Evolutionary conservation across 768 basidiomycete species (phyloP).

Genomic region (Trametes maxima): DNA sequence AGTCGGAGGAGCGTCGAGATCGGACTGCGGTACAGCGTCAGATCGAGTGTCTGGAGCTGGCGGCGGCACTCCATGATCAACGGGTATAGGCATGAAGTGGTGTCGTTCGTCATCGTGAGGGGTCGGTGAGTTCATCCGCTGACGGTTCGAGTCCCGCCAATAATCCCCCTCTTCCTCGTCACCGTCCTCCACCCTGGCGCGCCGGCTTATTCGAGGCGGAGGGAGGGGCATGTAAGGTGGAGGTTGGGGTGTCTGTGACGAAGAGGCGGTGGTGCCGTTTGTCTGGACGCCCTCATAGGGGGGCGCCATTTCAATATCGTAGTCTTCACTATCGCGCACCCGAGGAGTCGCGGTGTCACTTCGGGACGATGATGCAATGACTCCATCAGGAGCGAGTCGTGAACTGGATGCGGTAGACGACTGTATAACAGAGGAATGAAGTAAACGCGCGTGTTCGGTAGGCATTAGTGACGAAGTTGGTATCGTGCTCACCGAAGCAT

Average conservation of each 20-base stretch:
- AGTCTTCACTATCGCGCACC: too few relatives aligned
- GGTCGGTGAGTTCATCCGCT: conserved; percentile 46
- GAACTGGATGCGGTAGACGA: too few relatives aligned
- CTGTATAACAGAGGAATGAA: too few relatives aligned
- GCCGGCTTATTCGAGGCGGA: conserved; percentile 34
- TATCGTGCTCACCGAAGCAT: too few relatives aligned
- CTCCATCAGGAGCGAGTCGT: too few relatives aligned
- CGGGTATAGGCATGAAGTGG: conserved; percentile 25
- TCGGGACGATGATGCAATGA: too few relatives aligned
- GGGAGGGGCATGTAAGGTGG: neutral
- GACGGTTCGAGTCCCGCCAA: conserved; percentile 60
- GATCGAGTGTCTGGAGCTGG: neutral
- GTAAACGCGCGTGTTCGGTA: too few relatives aligned
- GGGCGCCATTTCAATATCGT: too few relatives aligned
- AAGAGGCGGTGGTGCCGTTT: too few relatives aligned
- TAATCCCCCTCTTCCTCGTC: conserved; percentile 62
- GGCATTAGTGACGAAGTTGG: too few relatives aligned
- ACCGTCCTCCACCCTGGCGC: conserved; percentile 63
- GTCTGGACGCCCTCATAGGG: too few relatives aligned
- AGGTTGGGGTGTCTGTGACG: neutral
- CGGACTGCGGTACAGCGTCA: neutral
- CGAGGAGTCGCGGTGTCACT: too few relatives aligned
- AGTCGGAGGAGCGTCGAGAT: neutral
- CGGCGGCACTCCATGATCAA: conserved; percentile 15
- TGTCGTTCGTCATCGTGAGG: conserved; percentile 26